These are phyloP conservation scores for Aristolochia contorta DNA, from an alignment of 164 flowering plant genomes.

Conservation along the genomic window DNA sequence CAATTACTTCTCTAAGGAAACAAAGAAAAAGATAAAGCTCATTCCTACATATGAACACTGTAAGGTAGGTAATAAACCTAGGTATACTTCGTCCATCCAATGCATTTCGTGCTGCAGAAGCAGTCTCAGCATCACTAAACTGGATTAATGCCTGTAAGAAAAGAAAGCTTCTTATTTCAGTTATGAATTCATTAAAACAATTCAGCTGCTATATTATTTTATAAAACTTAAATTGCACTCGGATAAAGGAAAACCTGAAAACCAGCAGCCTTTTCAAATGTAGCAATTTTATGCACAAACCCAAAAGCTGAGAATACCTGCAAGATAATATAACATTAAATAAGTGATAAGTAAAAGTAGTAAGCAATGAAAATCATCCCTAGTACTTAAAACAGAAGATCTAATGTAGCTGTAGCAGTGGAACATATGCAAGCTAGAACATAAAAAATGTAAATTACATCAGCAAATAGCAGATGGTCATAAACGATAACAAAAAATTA, in stretches of 20 bases:
- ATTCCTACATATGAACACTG: background rate
- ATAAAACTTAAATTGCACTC: background rate
- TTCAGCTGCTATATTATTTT: background rate
- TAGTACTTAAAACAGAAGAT: too few relatives aligned
- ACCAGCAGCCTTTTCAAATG: conserved; percentile 93
- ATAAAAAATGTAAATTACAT: too few relatives aligned
- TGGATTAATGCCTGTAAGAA: conserved; percentile 72
- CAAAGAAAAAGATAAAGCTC: background rate
- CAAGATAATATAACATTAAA: too few relatives aligned
- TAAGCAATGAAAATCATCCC: too few relatives aligned
- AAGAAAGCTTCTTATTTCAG: background rate
- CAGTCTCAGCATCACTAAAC: conserved; percentile 66
- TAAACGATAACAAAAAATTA: too few relatives aligned
- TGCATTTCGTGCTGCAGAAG: conserved; percentile 67
- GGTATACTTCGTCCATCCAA: conserved; percentile 94
- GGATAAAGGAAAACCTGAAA: conserved; percentile 51
- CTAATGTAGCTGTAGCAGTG: too few relatives aligned
- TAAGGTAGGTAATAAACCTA: conserved; percentile 24
- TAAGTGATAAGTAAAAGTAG: too few relatives aligned
- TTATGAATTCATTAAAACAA: background rate
- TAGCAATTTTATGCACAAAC: conserved; percentile 88
- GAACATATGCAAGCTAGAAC: too few relatives aligned
- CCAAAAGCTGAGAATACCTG: conserved; percentile 97
- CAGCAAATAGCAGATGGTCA: too few relatives aligned
- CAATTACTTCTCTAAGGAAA: background rate